These are phyloP conservation scores for Leucocoprinus leucothites DNA, from an alignment of 768 basidiomycete species.

Conservation along the genomic window DNA sequence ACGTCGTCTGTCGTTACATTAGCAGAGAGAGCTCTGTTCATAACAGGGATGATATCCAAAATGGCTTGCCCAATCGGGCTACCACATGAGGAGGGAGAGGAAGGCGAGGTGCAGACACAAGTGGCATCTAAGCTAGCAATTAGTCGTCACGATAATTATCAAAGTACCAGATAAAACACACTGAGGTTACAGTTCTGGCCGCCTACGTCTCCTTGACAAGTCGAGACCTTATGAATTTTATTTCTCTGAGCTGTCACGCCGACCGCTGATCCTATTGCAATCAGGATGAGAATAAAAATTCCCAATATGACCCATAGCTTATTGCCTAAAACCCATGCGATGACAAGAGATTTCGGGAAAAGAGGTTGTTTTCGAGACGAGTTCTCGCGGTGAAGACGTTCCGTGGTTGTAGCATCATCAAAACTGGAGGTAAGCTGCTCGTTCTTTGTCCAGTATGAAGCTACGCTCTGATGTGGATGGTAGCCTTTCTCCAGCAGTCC, in stretches of 20 bases:
- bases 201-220: constrained; percentile 40
- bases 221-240: constrained; percentile 16
- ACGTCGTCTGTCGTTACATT: constrained; percentile 44
- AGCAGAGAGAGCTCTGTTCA: constrained; percentile 44
- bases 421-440: constrained; percentile 19
- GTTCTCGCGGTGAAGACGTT: neutral
- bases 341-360: constrained; percentile 6
- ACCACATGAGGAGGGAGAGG: constrained; percentile 34
- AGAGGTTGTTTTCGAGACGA: neutral
- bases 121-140: constrained; percentile 46
- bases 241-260: constrained; percentile 38
- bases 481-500: constrained; percentile 52
- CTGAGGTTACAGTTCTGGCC: constrained; percentile 56
- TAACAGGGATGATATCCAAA: constrained; percentile 41
- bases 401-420: constrained; percentile 16
- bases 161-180: constrained; percentile 25
- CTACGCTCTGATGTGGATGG: constrained; percentile 46
- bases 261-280: constrained; percentile 40
- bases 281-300: constrained; percentile 32
- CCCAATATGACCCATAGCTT: constrained; percentile 18
- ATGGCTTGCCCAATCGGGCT: constrained; percentile 53
- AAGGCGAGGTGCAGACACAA: constrained; percentile 48
- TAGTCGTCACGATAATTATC: constrained; percentile 7
- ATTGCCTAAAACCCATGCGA: constrained; percentile 13
- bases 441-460: constrained; percentile 21